A percentile compares a stretch with the other conserved stretches of the same genome.
Evolutionary conservation across 805 yeast genomes (phyloP).

Genomic region (Saturnispora sekii): DNA sequence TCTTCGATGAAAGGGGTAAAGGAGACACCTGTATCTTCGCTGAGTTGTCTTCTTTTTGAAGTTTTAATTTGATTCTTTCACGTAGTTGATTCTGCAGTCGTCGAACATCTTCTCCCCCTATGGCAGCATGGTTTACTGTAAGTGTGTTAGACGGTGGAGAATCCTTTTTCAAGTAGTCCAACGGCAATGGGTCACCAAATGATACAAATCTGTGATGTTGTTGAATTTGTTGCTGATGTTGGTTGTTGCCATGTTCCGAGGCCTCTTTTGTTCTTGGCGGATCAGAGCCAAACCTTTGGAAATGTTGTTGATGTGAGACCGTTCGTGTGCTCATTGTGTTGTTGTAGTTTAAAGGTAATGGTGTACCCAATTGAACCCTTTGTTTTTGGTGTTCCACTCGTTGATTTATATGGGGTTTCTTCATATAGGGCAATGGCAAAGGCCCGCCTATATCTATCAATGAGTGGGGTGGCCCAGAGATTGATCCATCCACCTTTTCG

Average conservation of each 20-base stretch:
- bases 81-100: slow-evolving; percentile 2
- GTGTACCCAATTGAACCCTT: not conserved
- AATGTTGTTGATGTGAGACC: too few species aligned
- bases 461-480: not conserved
- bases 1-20: too few species aligned
- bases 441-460: slow-evolving; percentile 3
- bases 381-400: not conserved
- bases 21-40: too few species aligned
- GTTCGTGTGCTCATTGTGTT: not conserved
- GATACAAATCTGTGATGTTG: not conserved
- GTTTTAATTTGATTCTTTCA: not conserved
- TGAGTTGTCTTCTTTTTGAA: not conserved
- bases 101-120: not conserved
- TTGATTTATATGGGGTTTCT: not conserved
- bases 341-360: slow-evolving; percentile 4
- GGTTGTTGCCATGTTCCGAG: not conserved
- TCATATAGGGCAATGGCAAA: slow-evolving; percentile 3
- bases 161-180: slow-evolving; percentile 12
- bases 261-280: not conserved
- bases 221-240: not conserved
- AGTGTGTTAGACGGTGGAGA: too few species aligned
- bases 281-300: not conserved
- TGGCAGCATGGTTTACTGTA: not conserved
- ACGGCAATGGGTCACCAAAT: slow-evolving; percentile 22
- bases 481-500: slow-evolving; percentile 4